Conservation (phyloP, 441 rosid genomes). For the Aleurites moluccanus region DNA sequence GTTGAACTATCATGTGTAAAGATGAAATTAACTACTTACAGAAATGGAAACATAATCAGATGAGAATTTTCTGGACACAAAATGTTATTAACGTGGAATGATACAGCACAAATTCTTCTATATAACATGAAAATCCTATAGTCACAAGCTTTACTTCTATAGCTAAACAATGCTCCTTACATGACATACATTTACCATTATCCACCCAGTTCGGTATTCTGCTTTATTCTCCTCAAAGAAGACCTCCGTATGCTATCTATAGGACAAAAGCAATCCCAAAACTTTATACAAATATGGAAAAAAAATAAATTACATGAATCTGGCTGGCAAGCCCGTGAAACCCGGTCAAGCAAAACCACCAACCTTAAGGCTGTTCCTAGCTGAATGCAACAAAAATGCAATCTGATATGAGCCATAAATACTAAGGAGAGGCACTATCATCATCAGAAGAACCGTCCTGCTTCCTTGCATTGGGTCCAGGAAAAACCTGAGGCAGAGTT, state of each 20-base stretch:
- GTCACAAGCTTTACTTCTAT: constrained; percentile 14
- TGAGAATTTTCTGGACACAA: not conserved
- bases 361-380: constrained; percentile 20
- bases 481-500: constrained; percentile 44
- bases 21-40: not conserved
- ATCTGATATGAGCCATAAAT: constrained; percentile 20
- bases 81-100: not conserved
- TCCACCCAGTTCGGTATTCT: constrained; percentile 13
- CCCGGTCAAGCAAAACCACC: constrained; percentile 25
- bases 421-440: constrained; percentile 46
- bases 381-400: constrained; percentile 21
- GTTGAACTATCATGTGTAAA: not conserved
- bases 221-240: constrained; percentile 26
- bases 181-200: not conserved
- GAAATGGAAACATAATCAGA: not conserved
- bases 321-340: constrained; percentile 24
- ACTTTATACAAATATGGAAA: constrained; percentile 45
- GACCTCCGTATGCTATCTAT: constrained; percentile 38
- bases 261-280: constrained; percentile 36
- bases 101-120: constrained; percentile 7
- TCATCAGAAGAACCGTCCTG: constrained; percentile 54
- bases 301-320: constrained; percentile 37
- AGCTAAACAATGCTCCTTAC: constrained; percentile 7
- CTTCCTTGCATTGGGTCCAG: constrained; percentile 43
- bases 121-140: constrained; percentile 10